A percentile compares a stretch with the other conserved stretches of the same genome.
Evolutionary conservation across 768 basidiomycete species (phyloP).

Genomic region (Lactarius trivialis): DNA sequence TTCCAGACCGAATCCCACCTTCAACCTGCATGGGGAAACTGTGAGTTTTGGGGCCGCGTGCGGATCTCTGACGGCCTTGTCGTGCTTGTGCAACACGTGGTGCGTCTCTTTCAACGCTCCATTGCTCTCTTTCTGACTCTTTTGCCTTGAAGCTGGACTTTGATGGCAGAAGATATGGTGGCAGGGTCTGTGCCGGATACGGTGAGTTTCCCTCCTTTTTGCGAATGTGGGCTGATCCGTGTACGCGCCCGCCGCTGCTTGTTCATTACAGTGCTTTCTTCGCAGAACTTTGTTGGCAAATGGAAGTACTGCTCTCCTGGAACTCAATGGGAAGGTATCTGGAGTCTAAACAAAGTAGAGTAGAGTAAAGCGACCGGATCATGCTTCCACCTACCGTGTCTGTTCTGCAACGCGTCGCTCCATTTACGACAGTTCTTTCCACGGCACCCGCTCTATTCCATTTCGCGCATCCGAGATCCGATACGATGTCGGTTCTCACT

Average conservation of each 20-base stretch:
- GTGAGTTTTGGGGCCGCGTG: conserved; percentile 16
- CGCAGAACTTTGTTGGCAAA: conserved; percentile 21
- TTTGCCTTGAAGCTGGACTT: background rate
- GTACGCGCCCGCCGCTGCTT: background rate
- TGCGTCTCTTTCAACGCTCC: too few relatives aligned
- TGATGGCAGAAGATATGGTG: background rate
- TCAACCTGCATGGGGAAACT: conserved; percentile 14
- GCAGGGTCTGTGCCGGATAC: conserved; percentile 18
- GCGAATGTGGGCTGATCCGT: background rate
- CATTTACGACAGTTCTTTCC: background rate
- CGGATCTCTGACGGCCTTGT: conserved; percentile 22
- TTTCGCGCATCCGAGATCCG: conserved; percentile 12
- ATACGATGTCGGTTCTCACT: background rate
- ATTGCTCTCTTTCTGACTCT: background rate
- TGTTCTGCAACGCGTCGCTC: background rate
- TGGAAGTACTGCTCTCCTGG: conserved; percentile 13
- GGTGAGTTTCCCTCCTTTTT: conserved; percentile 1
- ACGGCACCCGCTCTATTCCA: conserved; percentile 3
- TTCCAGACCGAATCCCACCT: conserved; percentile 10
- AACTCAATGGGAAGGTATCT: conserved; percentile 18
- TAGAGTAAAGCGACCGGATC: background rate
- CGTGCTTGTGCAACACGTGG: conserved; percentile 12
- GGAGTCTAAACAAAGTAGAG: conserved; percentile 18
- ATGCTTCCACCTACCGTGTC: background rate
- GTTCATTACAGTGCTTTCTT: conserved; percentile 16